Evolutionary conservation across 2,329 filamentous ascomycete genomes (phyloP).

Genomic region (Hymenoscyphus linearis): DNA sequence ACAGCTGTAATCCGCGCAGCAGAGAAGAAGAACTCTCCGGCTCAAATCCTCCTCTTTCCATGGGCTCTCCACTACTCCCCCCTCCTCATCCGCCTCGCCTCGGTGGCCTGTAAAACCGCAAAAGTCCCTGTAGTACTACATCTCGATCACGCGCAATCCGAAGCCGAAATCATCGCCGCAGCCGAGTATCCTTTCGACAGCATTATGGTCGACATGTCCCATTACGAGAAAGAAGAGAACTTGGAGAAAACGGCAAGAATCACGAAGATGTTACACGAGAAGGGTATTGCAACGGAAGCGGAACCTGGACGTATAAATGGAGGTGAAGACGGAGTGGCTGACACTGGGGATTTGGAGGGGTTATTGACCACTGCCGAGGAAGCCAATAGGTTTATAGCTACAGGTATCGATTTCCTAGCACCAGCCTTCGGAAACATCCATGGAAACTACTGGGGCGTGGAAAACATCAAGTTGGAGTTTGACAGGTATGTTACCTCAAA

Average conservation of each 20-base stretch:
- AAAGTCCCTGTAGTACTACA: conserved; percentile 56
- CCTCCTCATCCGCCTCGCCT: conserved; percentile 48
- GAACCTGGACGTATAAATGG: conserved; percentile 68
- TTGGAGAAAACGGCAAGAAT: conserved; percentile 58
- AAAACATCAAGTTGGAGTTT: conserved; percentile 40
- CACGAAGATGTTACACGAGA: conserved; percentile 56
- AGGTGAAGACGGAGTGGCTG: conserved; percentile 69
- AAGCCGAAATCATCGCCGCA: conserved; percentile 51
- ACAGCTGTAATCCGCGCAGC: conserved; percentile 63
- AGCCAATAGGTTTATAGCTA: conserved; percentile 56
- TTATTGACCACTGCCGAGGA: conserved; percentile 59
- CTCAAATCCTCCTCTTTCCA: conserved; percentile 67
- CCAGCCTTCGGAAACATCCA: conserved; percentile 66
- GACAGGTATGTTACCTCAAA: conserved; percentile 36
- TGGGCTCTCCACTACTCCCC: conserved; percentile 62
- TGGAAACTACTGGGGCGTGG: conserved; percentile 46
- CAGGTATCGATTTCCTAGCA: conserved; percentile 61
- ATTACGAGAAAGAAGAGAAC: conserved; percentile 67
- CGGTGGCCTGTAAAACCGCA: conserved; percentile 48
- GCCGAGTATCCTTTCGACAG: conserved; percentile 58
- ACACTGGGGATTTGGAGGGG: conserved; percentile 57
- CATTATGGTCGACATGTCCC: conserved; percentile 75
- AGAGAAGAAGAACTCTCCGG: conserved; percentile 58
- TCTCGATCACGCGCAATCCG: conserved; percentile 61
- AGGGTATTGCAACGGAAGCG: conserved; percentile 64